Percentiles rank a stretch among this genome's conserved stretches.
Evolutionary conservation across 768 basidiomycete genomes (phyloP).

Genomic region (Suillus alpinus): DNA sequence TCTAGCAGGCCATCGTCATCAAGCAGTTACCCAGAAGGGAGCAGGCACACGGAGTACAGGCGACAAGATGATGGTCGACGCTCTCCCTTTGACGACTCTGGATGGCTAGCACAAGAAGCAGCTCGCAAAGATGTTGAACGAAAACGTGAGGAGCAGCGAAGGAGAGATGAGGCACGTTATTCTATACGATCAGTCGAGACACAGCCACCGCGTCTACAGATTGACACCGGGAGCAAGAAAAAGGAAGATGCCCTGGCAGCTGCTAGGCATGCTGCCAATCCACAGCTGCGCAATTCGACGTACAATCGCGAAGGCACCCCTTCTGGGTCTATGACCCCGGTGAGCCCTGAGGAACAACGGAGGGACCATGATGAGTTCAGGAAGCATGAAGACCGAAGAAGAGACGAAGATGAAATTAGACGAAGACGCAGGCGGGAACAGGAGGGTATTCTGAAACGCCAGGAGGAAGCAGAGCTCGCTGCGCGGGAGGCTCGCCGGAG

Average conservation of each 20-base stretch:
- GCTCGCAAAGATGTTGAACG: constrained; percentile 28
- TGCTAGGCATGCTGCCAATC: constrained; percentile 23
- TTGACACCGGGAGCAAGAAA: constrained; percentile 29
- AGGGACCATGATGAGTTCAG: constrained; percentile 31
- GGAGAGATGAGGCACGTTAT: constrained; percentile 37
- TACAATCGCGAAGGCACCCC: constrained; percentile 17
- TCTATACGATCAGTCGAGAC: constrained; percentile 7
- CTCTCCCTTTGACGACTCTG: constrained; percentile 30
- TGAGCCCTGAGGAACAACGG: constrained; percentile 25
- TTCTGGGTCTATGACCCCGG: constrained; percentile 26
- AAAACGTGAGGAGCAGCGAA: constrained; percentile 35
- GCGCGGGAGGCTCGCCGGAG: constrained; percentile 43
- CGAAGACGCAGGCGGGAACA: constrained; percentile 50
- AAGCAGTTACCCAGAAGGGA: constrained; percentile 13
- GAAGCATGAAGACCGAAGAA: constrained; percentile 43
- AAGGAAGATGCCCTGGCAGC: constrained; percentile 28
- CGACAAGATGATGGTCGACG: constrained; percentile 16
- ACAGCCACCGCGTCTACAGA: constrained; percentile 23
- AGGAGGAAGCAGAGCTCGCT: constrained; percentile 56
- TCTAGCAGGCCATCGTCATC: constrained; percentile 13
- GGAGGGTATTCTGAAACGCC: constrained; percentile 54
- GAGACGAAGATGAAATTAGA: constrained; percentile 43
- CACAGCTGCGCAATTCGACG: constrained; percentile 21
- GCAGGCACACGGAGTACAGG: constrained; percentile 23
- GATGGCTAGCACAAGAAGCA: constrained; percentile 30